Conservation (phyloP, 306 rosid genomes). For the Gastrolobium villosum region DNA sequence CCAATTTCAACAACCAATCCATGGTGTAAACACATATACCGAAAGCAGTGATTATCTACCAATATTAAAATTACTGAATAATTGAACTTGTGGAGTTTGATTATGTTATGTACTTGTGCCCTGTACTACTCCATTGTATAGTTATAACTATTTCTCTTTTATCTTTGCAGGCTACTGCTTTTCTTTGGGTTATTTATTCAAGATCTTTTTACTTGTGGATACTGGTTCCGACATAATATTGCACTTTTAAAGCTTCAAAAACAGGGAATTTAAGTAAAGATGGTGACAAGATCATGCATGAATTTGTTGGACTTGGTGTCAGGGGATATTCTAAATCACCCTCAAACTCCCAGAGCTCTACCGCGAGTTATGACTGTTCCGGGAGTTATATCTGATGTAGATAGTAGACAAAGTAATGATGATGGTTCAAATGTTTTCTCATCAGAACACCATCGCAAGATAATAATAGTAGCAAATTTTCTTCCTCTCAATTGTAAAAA, state of each 20-base stretch:
- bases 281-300: constrained; percentile 69
- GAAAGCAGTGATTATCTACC: constrained; percentile 18
- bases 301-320: constrained; percentile 73
- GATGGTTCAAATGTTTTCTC: constrained; percentile 50
- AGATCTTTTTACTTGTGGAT: constrained; percentile 26
- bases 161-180: constrained; percentile 47
- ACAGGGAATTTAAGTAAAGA: constrained; percentile 46
- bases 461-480: constrained; percentile 71
- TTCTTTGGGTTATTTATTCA: constrained; percentile 21
- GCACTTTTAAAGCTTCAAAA: constrained; percentile 22
- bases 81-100: constrained; percentile 22
- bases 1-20: constrained; percentile 23
- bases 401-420: constrained; percentile 47
- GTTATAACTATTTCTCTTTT: constrained; percentile 39
- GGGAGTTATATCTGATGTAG: constrained; percentile 61
- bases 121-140: constrained; percentile 12
- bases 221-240: constrained; percentile 9
- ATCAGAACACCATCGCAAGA: constrained; percentile 54
- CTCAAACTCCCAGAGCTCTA: constrained; percentile 66
- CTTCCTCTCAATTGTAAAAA: constrained; percentile 76
- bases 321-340: constrained; percentile 65
- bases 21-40: background rate
- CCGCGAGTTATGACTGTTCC: constrained; percentile 67
- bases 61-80: constrained; percentile 5
- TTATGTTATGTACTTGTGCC: constrained; percentile 12